Percentiles rank a stretch among this genome's conserved stretches.
Conservation (phyloP, 495 filamentous ascomycete genomes). For the Lichina pygmaea region DNA sequence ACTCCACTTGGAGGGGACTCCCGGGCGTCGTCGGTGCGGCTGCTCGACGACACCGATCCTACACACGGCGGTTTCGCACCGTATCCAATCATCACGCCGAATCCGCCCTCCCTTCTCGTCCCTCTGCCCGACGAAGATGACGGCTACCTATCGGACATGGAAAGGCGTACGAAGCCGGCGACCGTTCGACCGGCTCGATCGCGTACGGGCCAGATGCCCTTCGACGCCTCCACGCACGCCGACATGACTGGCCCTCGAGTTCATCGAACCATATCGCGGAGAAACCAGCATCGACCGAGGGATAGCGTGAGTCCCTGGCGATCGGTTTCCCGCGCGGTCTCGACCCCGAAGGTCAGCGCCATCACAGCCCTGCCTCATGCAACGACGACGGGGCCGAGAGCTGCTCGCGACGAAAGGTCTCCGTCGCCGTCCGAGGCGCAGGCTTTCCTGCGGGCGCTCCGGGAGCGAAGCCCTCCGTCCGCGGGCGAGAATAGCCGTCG, state of each 20-base stretch:
- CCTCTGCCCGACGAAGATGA: background rate
- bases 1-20: conserved; percentile 3
- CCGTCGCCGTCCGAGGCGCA: background rate
- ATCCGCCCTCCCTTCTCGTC: too few species aligned
- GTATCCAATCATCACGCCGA: too few species aligned
- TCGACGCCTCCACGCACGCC: too few species aligned
- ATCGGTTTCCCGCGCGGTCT: background rate
- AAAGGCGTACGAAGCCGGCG: background rate
- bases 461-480: too few species aligned
- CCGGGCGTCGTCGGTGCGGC: too few species aligned
- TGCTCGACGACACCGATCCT: too few species aligned
- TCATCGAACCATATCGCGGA: background rate
- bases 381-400: background rate
- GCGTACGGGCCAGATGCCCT: background rate
- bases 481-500: too few species aligned
- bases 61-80: too few species aligned
- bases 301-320: background rate
- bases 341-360: background rate
- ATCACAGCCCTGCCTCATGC: background rate
- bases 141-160: background rate
- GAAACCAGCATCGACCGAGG: background rate
- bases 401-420: background rate
- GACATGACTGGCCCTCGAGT: background rate
- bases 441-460: background rate
- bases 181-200: background rate